Evolutionary conservation across 1,284 basidiomycete genomes (phyloP).

Genomic region (Meira nashicola): DNA sequence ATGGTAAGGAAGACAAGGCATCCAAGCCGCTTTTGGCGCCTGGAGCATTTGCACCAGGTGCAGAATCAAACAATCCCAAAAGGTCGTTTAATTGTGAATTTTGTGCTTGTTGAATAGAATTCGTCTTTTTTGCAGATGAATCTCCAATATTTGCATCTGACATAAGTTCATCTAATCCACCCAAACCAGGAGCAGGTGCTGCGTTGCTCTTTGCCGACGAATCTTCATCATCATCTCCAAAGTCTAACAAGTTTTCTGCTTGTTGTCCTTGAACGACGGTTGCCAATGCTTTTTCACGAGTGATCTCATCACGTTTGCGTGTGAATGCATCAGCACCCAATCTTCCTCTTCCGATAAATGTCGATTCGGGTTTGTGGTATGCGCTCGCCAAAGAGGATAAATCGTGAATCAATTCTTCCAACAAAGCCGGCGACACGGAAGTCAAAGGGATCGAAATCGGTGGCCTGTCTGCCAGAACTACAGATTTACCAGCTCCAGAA

Average conservation of each 20-base stretch:
- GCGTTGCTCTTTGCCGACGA: not conserved
- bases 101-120: not conserved
- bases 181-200: conserved; percentile 14
- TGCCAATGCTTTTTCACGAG: conserved; percentile 44
- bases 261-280: conserved; percentile 57
- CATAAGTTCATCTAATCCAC: conserved; percentile 42
- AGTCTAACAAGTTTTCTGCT: conserved; percentile 48
- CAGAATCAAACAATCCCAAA: conserved; percentile 41
- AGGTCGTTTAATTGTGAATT: conserved; percentile 36
- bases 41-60: conserved; percentile 33
- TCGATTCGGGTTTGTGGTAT: conserved; percentile 81
- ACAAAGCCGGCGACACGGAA: conserved; percentile 78
- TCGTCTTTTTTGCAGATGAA: not conserved
- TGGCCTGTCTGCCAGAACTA: conserved; percentile 83
- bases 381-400: conserved; percentile 76
- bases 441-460: conserved; percentile 88
- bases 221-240: conserved; percentile 45
- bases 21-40: conserved; percentile 35
- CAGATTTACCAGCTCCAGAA: conserved; percentile 86
- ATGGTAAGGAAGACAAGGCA: conserved; percentile 26
- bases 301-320: conserved; percentile 33
- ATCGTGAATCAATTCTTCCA: conserved; percentile 75
- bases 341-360: conserved; percentile 54
- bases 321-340: conserved; percentile 35
- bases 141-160: conserved; percentile 11